phyloP scores from a whole-genome alignment of 306 rosid genomes.

The Clitoria ternatea region DNA sequence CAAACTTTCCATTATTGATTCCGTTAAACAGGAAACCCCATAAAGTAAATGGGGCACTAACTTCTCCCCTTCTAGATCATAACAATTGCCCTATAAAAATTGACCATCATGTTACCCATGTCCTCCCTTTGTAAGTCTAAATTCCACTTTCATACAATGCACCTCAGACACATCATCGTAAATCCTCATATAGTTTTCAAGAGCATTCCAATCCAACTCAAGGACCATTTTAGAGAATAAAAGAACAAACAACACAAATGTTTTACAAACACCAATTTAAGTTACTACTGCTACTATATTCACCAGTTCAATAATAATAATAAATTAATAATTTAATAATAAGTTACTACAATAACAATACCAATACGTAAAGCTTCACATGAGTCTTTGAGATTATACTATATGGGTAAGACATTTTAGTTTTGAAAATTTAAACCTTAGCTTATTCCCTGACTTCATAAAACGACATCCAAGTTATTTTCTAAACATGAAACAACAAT shows the following conservation, averaged over 20 bases:
- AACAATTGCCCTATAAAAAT: neutral
- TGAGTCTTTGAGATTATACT: too few relatives aligned
- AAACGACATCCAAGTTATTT: too few relatives aligned
- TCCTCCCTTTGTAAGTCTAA: neutral
- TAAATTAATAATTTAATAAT: too few relatives aligned
- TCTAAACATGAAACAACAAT: too few relatives aligned
- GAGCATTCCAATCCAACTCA: neutral
- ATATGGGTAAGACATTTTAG: too few relatives aligned
- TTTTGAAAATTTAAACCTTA: too few relatives aligned
- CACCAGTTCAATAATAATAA: too few relatives aligned
- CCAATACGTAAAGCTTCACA: too few relatives aligned
- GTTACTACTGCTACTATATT: too few relatives aligned
- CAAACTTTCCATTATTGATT: neutral
- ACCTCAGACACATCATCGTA: neutral
- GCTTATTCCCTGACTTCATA: too few relatives aligned
- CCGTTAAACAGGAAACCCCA: neutral
- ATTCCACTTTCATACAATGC: neutral
- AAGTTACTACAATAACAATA: too few relatives aligned
- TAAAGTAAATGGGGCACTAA: neutral
- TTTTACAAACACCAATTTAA: neutral
- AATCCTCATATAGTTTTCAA: neutral
- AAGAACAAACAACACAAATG: neutral
- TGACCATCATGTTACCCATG: neutral
- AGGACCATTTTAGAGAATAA: neutral
- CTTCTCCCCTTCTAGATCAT: neutral